Percentiles rank a stretch among this genome's conserved stretches.
phyloP scores from a whole-genome alignment of 352 stramenopile species.

The Salisapilia sapeloensis region DNA sequence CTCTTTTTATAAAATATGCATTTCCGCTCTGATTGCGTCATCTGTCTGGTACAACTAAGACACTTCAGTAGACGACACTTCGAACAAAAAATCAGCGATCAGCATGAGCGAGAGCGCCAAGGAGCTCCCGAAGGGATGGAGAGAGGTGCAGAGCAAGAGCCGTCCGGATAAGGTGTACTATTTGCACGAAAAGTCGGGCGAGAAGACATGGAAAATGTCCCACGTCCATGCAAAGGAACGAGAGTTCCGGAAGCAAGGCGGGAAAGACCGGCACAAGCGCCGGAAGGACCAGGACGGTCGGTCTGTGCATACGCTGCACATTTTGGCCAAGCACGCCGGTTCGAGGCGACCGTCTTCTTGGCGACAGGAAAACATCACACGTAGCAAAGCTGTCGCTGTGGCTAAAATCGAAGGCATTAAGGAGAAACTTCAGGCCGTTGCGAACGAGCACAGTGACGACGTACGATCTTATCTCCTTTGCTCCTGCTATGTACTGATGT shows the following conservation, averaged over 20 bases:
- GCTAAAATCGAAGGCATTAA: slow-evolving; percentile 64
- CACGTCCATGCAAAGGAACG: slow-evolving; percentile 71
- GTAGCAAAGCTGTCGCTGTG: slow-evolving; percentile 72
- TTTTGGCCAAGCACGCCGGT: slow-evolving; percentile 78
- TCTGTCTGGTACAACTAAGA: too few relatives aligned
- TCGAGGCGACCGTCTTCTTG: slow-evolving; percentile 73
- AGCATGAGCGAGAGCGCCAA: slow-evolving; percentile 23
- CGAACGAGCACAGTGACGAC: slow-evolving; percentile 46
- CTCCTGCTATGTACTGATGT: background rate
- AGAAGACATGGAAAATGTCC: slow-evolving; percentile 80
- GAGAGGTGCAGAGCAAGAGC: slow-evolving; percentile 78
- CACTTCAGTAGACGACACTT: too few relatives aligned
- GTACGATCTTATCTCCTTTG: too few relatives aligned
- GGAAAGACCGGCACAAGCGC: slow-evolving; percentile 9
- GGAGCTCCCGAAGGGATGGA: slow-evolving; percentile 72
- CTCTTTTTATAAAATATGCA: too few relatives aligned
- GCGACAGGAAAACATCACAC: slow-evolving; percentile 76
- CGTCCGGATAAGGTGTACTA: slow-evolving; percentile 73
- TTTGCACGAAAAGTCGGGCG: slow-evolving; percentile 62
- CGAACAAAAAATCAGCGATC: background rate
- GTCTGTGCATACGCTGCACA: slow-evolving; percentile 42
- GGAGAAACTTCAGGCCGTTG: slow-evolving; percentile 56
- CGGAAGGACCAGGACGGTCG: slow-evolving; percentile 3
- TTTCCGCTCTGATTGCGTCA: too few relatives aligned
- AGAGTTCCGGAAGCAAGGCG: slow-evolving; percentile 40